These are phyloP conservation scores for Claviceps humidiphila DNA, from an alignment of 2,329 filamentous ascomycete genomes.

Conservation along the genomic window DNA sequence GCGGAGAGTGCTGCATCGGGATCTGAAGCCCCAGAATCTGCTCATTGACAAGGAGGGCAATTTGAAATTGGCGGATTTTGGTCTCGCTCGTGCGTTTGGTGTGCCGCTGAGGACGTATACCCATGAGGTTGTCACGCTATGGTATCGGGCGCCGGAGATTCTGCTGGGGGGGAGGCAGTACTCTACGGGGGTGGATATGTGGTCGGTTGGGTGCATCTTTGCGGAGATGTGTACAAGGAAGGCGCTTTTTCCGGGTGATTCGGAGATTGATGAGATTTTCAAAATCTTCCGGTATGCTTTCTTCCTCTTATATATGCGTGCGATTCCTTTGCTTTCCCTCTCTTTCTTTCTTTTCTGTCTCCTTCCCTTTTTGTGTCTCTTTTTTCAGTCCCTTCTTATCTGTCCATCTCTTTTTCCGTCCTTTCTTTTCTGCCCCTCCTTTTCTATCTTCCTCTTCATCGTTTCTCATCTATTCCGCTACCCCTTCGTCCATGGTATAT, in stretches of 20 bases:
- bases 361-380: background rate
- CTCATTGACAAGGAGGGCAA: conserved; percentile 79
- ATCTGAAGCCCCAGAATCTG: conserved; percentile 83
- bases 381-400: background rate
- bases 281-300: conserved; percentile 55
- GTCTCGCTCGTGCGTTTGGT: conserved; percentile 78
- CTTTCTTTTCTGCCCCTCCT: background rate
- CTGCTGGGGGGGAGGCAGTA: conserved; percentile 83
- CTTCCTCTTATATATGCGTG: background rate
- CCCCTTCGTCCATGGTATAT: too few species aligned
- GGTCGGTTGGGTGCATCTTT: conserved; percentile 89
- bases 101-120: conserved; percentile 86
- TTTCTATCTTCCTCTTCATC: background rate
- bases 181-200: conserved; percentile 91
- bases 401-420: background rate
- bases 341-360: too few species aligned
- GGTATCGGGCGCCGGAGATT: conserved; percentile 87
- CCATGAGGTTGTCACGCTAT: conserved; percentile 87
- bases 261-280: conserved; percentile 39
- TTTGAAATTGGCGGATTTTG: conserved; percentile 82
- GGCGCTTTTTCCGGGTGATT: conserved; percentile 83
- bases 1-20: conserved; percentile 75
- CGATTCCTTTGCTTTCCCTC: too few species aligned
- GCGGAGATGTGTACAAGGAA: conserved; percentile 94
- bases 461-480: too few species aligned